Conservation (phyloP, 305 asterid genomes). For the Fraxinus albicans region DNA sequence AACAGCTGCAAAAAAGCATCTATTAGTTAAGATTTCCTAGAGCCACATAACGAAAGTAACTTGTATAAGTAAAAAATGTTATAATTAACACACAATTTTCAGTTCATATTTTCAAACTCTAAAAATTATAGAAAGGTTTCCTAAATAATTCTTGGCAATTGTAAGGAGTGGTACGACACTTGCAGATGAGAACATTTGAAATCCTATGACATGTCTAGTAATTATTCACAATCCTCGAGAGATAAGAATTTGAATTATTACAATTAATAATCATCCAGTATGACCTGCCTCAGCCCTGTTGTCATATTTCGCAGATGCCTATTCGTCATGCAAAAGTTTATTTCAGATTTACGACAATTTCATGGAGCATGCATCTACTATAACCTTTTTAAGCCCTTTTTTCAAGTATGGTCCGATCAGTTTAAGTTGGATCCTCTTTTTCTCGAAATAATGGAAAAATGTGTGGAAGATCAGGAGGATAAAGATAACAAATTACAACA, state of each 20-base stretch:
- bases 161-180: neutral
- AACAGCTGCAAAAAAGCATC: conserved; percentile 68
- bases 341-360: neutral
- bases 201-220: conserved; percentile 9
- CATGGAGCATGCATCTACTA: neutral
- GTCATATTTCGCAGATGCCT: neutral
- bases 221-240: neutral
- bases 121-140: neutral
- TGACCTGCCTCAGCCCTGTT: neutral
- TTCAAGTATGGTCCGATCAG: neutral
- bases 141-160: neutral
- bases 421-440: neutral
- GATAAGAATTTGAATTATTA: neutral
- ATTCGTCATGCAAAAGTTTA: neutral
- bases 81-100: neutral
- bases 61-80: neutral
- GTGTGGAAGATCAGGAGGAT: neutral
- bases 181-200: conserved; percentile 12
- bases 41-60: neutral
- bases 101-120: neutral
- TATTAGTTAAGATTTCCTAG: conserved; percentile 29
- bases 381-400: neutral
- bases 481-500: neutral
- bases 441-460: neutral
- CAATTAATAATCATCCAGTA: neutral